Evolutionary conservation across 495 filamentous ascomycete species (phyloP).

Genomic region (Haplographium delicatum): DNA sequence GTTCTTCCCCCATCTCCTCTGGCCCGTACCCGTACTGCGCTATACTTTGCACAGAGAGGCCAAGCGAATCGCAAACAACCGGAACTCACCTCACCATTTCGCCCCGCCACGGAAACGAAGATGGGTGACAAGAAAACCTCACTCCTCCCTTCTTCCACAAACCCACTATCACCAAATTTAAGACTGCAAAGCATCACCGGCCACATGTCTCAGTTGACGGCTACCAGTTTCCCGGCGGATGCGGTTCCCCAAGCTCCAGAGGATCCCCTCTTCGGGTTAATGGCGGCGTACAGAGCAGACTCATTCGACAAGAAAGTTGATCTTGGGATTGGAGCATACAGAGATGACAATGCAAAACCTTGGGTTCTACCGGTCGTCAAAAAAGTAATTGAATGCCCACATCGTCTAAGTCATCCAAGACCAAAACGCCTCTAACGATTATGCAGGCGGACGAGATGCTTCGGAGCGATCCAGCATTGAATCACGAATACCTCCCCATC

Average conservation of each 20-base stretch:
- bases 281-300: conserved; percentile 83
- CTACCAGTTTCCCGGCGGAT: conserved; percentile 71
- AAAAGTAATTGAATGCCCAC: conserved; percentile 57
- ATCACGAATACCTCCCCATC: conserved; percentile 99
- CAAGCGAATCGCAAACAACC: no score
- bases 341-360: conserved; percentile 94
- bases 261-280: conserved; percentile 91
- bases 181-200: conserved; percentile 34
- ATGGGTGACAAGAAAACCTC: conserved; percentile 7
- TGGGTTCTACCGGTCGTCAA: conserved; percentile 96
- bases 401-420: no score
- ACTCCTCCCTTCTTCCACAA: neutral
- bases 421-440: no score
- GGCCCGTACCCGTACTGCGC: no score
- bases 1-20: no score
- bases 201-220: conserved; percentile 44
- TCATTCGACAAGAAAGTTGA: conserved; percentile 85
- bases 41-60: no score
- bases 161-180: conserved; percentile 9
- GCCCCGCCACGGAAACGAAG: no score
- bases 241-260: conserved; percentile 86
- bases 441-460: conserved; percentile 90
- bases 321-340: conserved; percentile 92
- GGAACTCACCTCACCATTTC: no score
- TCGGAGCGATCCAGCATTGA: conserved; percentile 78